Conservation (phyloP, 2,329 filamentous ascomycete species). For the Epicoccum sorghinum region DNA sequence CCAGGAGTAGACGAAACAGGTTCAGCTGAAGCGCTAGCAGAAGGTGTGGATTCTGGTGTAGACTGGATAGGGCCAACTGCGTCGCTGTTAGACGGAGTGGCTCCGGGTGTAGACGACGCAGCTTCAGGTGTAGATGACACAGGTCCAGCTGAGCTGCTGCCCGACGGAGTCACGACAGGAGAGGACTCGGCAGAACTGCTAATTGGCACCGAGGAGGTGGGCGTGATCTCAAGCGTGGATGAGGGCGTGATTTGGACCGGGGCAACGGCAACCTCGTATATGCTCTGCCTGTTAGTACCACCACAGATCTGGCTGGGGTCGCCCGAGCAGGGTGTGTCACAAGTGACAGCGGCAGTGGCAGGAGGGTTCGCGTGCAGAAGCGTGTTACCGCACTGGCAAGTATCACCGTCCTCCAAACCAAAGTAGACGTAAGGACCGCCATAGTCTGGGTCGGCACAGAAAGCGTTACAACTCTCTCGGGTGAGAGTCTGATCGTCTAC, state of each 20-base stretch:
- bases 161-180: too few relatives aligned
- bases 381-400: slow-evolving; percentile 15
- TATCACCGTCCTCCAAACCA: slow-evolving; percentile 6
- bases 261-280: neutral
- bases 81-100: too few relatives aligned
- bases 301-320: slow-evolving; percentile 1
- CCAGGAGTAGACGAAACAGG: neutral
- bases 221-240: neutral
- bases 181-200: too few relatives aligned
- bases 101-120: too few relatives aligned
- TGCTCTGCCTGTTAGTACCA: neutral
- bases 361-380: neutral
- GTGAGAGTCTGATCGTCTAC: neutral
- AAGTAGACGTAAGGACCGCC: slow-evolving; percentile 16
- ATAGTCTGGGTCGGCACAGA: slow-evolving; percentile 3
- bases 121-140: too few relatives aligned
- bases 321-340: neutral
- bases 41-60: neutral
- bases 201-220: neutral
- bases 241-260: neutral
- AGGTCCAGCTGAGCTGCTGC: too few relatives aligned
- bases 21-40: neutral
- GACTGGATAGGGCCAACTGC: too few relatives aligned
- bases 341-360: neutral
- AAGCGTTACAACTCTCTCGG: slow-evolving; percentile 1